Conservation (phyloP, 495 filamentous ascomycete species). For the Copromyces sp. region DNA sequence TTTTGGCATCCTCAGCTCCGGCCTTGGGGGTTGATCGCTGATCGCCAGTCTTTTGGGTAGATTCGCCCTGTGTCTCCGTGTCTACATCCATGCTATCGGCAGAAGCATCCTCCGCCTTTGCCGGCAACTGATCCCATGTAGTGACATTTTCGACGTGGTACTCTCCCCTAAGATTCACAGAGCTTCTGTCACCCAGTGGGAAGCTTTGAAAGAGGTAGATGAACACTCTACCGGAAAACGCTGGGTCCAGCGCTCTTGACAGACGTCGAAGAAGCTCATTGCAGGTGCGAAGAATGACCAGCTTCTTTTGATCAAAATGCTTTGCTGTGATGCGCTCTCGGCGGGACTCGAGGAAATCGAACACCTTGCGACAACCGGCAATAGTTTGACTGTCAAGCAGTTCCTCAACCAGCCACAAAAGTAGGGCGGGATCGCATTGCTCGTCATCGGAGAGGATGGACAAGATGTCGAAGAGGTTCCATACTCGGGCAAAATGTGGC, state of each 20-base stretch:
- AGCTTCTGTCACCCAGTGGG: constrained; percentile 89
- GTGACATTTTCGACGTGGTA: constrained; percentile 96
- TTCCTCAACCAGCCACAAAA: constrained; percentile 89
- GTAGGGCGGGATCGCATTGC: constrained; percentile 72
- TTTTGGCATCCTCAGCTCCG: constrained; percentile 26
- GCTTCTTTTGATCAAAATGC: constrained; percentile 73
- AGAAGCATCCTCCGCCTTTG: constrained; percentile 36
- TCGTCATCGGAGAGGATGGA: constrained; percentile 76
- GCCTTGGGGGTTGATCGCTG: constrained; percentile 37
- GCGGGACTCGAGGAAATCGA: constrained; percentile 88
- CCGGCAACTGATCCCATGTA: constrained; percentile 54
- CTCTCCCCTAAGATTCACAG: constrained; percentile 91
- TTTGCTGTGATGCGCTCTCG: constrained; percentile 77
- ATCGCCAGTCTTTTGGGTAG: constrained; percentile 27
- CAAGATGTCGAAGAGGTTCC: constrained; percentile 88
- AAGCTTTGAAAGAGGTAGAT: constrained; percentile 98
- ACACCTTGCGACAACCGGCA: constrained; percentile 76
- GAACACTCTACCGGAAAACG: constrained; percentile 93
- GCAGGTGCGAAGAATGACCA: constrained; percentile 82
- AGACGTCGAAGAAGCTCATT: constrained; percentile 89
- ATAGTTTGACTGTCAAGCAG: constrained; percentile 93
- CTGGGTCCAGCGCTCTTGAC: constrained; percentile 88
- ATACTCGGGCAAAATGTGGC: constrained; percentile 67
- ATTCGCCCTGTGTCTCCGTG: constrained; percentile 17
- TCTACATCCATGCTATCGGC: constrained; percentile 57